Evolutionary conservation across 2,329 filamentous ascomycete species (phyloP), one percentile per base, ranked within the genome.

Genomic region (Talaromyces sp.): DNA sequence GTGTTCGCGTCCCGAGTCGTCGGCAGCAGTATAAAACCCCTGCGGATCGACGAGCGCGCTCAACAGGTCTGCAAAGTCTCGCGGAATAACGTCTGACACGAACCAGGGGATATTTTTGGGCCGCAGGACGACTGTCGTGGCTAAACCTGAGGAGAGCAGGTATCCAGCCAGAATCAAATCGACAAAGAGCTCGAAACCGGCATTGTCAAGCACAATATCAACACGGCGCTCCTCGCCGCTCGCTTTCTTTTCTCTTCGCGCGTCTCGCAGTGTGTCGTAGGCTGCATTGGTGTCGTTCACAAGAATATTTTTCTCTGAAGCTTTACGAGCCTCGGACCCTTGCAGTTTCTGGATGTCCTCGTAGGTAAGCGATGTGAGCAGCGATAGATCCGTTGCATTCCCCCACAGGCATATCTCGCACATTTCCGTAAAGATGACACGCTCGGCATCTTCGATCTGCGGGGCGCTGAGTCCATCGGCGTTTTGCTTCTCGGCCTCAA

Each of bases 51-150:
- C 85, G n/a, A 99, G 83, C 4, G 89, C 90, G 64, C 84, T 86
- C 56, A 99, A 84, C 2, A 97, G 83, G n/a, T 88, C 86, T 1
- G 81, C 82, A 68, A 97, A 97, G 76, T 99, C 94, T 46, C 80
- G 82, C 0, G 93, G 92, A 11, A 96, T 77, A 3, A 97, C 94
- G 69, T 99, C 94, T 0, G 92, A 97, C 54, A 99, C 94, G 72
- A 97, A 99, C 94, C 94, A 99, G 0, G 94, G 94, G 61, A 99
- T 92, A 24, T 87, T 88, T 78, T 99, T 99, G 56, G 94, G 92
- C 70, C 96, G 92, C 10, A 99, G 83, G 21, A 97, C 87, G 14
- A 99, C 83, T 26, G 86, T 86, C 0, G 92, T 97, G 0, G 94
- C 94, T 6, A 99, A 85, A 0, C 89, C 90, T 0, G 91, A 83